Conservation (phyloP, 2,329 filamentous ascomycete genomes). For the Magnaporthales sp. region DNA sequence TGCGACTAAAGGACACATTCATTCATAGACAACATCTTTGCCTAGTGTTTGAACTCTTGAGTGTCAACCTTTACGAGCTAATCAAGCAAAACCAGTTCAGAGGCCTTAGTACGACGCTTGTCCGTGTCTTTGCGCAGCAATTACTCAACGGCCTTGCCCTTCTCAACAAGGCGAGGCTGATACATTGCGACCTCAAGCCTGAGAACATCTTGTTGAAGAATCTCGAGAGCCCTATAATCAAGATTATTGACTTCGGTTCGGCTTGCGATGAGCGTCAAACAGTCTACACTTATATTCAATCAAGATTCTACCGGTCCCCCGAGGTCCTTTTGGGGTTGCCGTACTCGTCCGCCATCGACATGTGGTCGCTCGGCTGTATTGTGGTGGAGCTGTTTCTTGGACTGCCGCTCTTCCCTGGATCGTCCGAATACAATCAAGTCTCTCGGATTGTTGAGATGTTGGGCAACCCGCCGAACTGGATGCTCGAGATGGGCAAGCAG, state of each 20-base stretch:
- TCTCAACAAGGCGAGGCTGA: constrained; percentile 90
- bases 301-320: constrained; percentile 92
- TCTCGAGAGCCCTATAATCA: constrained; percentile 97
- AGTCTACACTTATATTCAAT: constrained; percentile 98
- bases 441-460: constrained; percentile 97
- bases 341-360: constrained; percentile 97
- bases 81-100: constrained; percentile 99
- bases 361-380: constrained; percentile 99
- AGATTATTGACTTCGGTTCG: constrained; percentile 98
- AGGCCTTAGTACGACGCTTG: constrained; percentile 89
- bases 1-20: constrained; percentile 94
- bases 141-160: constrained; percentile 85
- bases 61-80: constrained; percentile 94
- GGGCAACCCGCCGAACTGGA: constrained; percentile 93
- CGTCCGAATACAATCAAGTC: constrained; percentile 97
- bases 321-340: constrained; percentile 92
- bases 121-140: constrained; percentile 96
- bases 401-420: constrained; percentile 88
- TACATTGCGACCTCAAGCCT: constrained; percentile 96
- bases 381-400: constrained; percentile 96
- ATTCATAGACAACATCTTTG: constrained; percentile 97
- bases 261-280: constrained; percentile 97
- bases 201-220: constrained; percentile 98
- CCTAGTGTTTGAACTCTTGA: constrained; percentile 90
- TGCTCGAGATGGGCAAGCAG: constrained; percentile 98